Conservation (phyloP, 2,329 filamentous ascomycete species). For the Fusarium agapanthi region DNA sequence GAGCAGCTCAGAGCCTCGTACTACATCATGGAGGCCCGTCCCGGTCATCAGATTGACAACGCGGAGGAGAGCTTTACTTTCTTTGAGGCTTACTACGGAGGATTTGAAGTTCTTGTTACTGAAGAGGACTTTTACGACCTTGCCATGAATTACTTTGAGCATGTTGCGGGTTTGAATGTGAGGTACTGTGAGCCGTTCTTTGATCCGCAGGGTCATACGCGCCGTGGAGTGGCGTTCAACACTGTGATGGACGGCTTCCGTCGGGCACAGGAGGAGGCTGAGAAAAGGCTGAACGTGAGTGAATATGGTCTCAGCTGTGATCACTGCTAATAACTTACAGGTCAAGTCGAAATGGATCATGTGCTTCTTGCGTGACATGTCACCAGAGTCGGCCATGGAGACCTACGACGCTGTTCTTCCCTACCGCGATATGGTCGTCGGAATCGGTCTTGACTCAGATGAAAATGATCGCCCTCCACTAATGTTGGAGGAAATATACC, state of each 20-base stretch:
- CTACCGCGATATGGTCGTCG: slow-evolving; percentile 51
- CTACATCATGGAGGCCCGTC: slow-evolving; percentile 40
- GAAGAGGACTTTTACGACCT: slow-evolving; percentile 74
- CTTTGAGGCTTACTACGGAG: slow-evolving; percentile 78
- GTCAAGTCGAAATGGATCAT: slow-evolving; percentile 67
- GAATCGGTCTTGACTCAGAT: slow-evolving; percentile 57
- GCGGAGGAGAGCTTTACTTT: slow-evolving; percentile 52
- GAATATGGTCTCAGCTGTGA: accelerated
- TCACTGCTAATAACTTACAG: not conserved
- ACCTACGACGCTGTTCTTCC: slow-evolving; percentile 57
- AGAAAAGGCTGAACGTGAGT: not conserved
- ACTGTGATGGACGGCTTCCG: slow-evolving; percentile 71
- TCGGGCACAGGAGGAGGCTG: slow-evolving; percentile 65
- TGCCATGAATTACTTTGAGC: slow-evolving; percentile 74
- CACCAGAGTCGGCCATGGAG: slow-evolving; percentile 74
- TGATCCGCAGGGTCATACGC: slow-evolving; percentile 77
- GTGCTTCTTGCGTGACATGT: slow-evolving; percentile 75
- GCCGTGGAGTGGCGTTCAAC: slow-evolving; percentile 66
- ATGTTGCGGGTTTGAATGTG: slow-evolving; percentile 69
- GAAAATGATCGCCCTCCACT: slow-evolving; percentile 55
- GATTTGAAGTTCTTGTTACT: slow-evolving; percentile 75
- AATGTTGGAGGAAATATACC: slow-evolving; percentile 54
- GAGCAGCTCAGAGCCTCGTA: slow-evolving; percentile 23
- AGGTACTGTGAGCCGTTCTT: slow-evolving; percentile 81
- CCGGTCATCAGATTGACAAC: slow-evolving; percentile 33